Conservation (phyloP, 2,329 filamentous ascomycete species). For the Thelonectria discophora region DNA sequence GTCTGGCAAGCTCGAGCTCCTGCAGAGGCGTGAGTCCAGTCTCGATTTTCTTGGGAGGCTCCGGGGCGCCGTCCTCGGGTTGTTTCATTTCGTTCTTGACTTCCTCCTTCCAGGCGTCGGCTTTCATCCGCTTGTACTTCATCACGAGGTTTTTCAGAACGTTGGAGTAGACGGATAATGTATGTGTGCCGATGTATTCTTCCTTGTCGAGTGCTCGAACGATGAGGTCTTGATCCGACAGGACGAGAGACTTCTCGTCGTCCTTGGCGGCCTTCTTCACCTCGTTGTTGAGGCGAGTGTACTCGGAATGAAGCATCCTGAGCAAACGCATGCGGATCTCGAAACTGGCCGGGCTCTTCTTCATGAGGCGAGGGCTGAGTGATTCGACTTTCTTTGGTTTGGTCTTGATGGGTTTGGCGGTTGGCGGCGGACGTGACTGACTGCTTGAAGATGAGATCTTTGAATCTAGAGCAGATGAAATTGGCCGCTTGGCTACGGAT, state of each 20-base stretch:
- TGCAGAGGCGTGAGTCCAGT: conserved; percentile 75
- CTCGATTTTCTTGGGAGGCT: conserved; percentile 62
- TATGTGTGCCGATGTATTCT: conserved; percentile 74
- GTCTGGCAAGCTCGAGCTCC: conserved; percentile 71
- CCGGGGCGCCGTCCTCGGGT: conserved; percentile 44
- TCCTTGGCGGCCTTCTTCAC: conserved; percentile 61
- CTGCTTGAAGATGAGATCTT: conserved; percentile 16
- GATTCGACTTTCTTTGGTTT: conserved; percentile 54
- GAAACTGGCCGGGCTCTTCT: conserved; percentile 64
- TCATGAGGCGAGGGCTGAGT: conserved; percentile 74
- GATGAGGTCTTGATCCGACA: conserved; percentile 74
- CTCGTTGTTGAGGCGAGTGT: conserved; percentile 72
- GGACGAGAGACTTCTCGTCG: conserved; percentile 60
- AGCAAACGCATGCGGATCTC: conserved; percentile 66
- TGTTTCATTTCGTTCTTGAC: conserved; percentile 50
- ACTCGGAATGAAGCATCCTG: conserved; percentile 71
- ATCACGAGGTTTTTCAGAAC: conserved; percentile 84
- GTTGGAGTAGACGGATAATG: conserved; percentile 79
- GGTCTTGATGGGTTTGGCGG: conserved; percentile 27
- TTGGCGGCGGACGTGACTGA: conserved; percentile 31
- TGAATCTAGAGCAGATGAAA: conserved; percentile 19
- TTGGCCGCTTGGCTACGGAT: conserved; percentile 13
- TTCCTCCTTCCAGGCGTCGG: conserved; percentile 76
- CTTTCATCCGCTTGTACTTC: conserved; percentile 77
- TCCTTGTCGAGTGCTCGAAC: conserved; percentile 79